phyloP scores from a whole-genome alignment of 352 stramenopile species.

The Globisporangium spiculum region DNA sequence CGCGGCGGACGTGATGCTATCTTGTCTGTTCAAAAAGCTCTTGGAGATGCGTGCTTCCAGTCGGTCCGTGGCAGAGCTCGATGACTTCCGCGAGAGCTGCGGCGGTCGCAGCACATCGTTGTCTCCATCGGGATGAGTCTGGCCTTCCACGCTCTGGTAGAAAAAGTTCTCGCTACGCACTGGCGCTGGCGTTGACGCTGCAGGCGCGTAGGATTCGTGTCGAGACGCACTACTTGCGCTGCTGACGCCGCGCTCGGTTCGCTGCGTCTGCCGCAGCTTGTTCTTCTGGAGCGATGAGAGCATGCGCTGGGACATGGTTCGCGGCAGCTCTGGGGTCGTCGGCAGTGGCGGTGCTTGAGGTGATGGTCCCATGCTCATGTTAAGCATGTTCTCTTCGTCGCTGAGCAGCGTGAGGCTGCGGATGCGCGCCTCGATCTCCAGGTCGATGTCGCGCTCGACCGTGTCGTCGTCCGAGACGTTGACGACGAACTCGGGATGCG shows the following conservation, averaged over 20 bases:
- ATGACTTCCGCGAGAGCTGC: slow-evolving; percentile 26
- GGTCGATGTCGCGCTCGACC: slow-evolving; percentile 66
- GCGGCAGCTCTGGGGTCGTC: slow-evolving; percentile 14
- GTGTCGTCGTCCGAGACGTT: slow-evolving; percentile 64
- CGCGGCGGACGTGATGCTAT: slow-evolving; percentile 24
- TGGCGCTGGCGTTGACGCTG: not conserved
- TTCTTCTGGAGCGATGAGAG: slow-evolving; percentile 47
- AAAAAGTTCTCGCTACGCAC: slow-evolving; percentile 15
- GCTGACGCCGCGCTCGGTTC: not conserved
- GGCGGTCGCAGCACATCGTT: slow-evolving; percentile 21
- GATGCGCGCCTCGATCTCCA: slow-evolving; percentile 65
- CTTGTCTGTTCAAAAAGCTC: slow-evolving; percentile 32
- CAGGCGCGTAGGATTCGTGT: not conserved
- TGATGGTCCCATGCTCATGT: slow-evolving; percentile 7
- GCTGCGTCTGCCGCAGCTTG: slow-evolving; percentile 23
- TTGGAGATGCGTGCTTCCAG: slow-evolving; percentile 71
- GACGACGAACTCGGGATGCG: slow-evolving; percentile 33
- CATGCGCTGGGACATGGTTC: slow-evolving; percentile 66
- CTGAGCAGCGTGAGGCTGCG: slow-evolving; percentile 25
- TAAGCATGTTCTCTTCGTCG: slow-evolving; percentile 19
- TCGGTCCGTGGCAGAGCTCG: slow-evolving; percentile 43
- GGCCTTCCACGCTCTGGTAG: slow-evolving; percentile 6
- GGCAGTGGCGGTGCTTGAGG: not conserved
- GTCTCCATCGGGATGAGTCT: not conserved
- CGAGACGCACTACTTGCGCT: slow-evolving; percentile 1